Evolutionary conservation across 352 stramenopile species (phyloP).

Genomic region (Phytophthora chlamydospora): DNA sequence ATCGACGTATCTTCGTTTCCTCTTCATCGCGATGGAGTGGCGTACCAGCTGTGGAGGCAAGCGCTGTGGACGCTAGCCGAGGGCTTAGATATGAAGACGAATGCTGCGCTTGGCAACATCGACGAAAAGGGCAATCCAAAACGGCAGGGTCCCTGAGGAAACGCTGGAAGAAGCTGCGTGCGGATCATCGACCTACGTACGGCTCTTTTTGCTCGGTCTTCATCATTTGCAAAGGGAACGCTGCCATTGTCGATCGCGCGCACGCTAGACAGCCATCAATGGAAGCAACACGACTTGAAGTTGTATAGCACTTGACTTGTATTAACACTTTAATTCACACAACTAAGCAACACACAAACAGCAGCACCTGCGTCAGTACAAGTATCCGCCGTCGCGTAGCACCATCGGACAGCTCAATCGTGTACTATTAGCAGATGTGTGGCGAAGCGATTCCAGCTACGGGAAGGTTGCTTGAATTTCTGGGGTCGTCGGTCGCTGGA

Average conservation of each 20-base stretch:
- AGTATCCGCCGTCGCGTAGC: too few species aligned
- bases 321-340: too few species aligned
- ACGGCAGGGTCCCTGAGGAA: slow-evolving; percentile 11
- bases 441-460: too few species aligned
- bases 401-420: too few species aligned
- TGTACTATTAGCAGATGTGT: too few species aligned
- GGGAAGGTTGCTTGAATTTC: too few species aligned
- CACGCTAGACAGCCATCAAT: too few species aligned
- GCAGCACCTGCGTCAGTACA: too few species aligned
- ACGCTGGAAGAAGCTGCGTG: slow-evolving; percentile 12
- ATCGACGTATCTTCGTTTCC: slow-evolving; percentile 2
- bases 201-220: slow-evolving; percentile 13
- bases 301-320: too few species aligned
- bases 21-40: neutral
- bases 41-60: slow-evolving; percentile 20
- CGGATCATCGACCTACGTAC: neutral
- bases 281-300: too few species aligned
- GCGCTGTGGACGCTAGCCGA: slow-evolving; percentile 13
- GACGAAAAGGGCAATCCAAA: slow-evolving; percentile 12
- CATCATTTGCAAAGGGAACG: slow-evolving; percentile 13
- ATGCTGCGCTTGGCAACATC: slow-evolving; percentile 2
- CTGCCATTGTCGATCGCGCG: slow-evolving; percentile 2
- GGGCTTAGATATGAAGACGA: slow-evolving; percentile 12
- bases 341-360: too few species aligned
- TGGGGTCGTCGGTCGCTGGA: too few species aligned